Conservation (phyloP, 1,284 basidiomycete species). For the Coniophora puteana region DNA sequence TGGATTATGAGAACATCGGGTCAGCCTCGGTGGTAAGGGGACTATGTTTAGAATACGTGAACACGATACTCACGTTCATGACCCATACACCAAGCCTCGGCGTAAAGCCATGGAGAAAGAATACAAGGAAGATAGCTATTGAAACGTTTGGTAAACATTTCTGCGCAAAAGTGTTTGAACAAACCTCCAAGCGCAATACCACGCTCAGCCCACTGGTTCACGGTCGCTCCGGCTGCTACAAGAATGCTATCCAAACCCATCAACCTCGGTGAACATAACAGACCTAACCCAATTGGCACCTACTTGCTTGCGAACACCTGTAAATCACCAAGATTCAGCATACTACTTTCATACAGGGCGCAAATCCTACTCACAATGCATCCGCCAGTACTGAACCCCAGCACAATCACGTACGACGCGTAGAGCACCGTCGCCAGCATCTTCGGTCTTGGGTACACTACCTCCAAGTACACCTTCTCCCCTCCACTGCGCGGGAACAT, state of each 20-base stretch:
- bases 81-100: constrained; percentile 35
- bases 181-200: constrained; percentile 55
- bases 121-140: constrained; percentile 34
- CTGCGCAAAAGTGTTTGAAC: constrained; percentile 3
- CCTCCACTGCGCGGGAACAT: constrained; percentile 53
- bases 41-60: not conserved
- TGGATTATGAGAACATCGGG: constrained; percentile 4
- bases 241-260: constrained; percentile 35
- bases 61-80: constrained; percentile 33
- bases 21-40: constrained; percentile 1
- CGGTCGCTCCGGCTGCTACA: constrained; percentile 37
- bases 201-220: constrained; percentile 47
- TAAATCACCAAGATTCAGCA: not conserved
- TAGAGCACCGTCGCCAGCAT: constrained; percentile 46
- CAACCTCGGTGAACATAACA: not conserved
- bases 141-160: too few relatives aligned
- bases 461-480: constrained; percentile 54
- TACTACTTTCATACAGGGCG: not conserved
- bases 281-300: too few relatives aligned
- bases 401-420: constrained; percentile 43
- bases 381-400: constrained; percentile 51
- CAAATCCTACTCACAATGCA: constrained; percentile 43
- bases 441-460: constrained; percentile 41
- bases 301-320: constrained; percentile 39
- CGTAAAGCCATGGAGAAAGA: constrained; percentile 36